Base-by-base conservation (phyloP, 2,329 filamentous ascomycete species). In the Stachybotrys elegans region DNA sequence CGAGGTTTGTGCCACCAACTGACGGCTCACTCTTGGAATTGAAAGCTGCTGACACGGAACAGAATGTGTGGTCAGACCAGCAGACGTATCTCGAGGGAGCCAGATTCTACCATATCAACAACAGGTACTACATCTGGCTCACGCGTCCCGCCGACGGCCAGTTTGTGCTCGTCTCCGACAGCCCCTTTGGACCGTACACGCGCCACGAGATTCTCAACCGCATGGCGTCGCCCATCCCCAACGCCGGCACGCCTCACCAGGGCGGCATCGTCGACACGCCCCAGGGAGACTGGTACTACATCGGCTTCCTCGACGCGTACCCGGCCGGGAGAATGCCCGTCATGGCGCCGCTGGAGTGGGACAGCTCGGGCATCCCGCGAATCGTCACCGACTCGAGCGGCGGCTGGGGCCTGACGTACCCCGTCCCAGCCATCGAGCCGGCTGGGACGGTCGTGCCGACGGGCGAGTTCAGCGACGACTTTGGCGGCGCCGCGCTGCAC, bases 291-390 rank as follows among this genome's bases (percentile, higher is more conserved):
- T 82, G 78, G 77, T 79, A 75, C 51, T 82, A 77, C 50, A 72
- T 80, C 57, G 68, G 72, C 0, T 82, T 81, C 51, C 57, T 71
- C 5, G 73, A 76, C 49, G 64, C 67, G 0, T 82, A 76, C 42
- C 78, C 79, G 0, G 70, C 66, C 3, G 79, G 78, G 0, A 67
- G 78, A n/a, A 70, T 78, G 9, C 78, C 78, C 0, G 72, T 78
- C 0, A 57, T 79, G 1, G 76, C 78, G 0, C 77, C 78, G 0
- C 68, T 64, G 0, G 79, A 69, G 61, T 69, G 63, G 3, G 48
- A 55, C 2, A 71, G 77, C 31, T 50, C 53, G 2, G 75, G 75
- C 1, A 81, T 65, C 58, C 76, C 77, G 0, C 40, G 53, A 13
- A 45, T 62, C 5, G 57, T 78, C 1, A 64, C 58, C 2, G 62